Evolutionary conservation across 2,329 filamentous ascomycete genomes (phyloP), one percentile per base, ranked within the genome.

Genomic region (Penicillium nordicum): DNA sequence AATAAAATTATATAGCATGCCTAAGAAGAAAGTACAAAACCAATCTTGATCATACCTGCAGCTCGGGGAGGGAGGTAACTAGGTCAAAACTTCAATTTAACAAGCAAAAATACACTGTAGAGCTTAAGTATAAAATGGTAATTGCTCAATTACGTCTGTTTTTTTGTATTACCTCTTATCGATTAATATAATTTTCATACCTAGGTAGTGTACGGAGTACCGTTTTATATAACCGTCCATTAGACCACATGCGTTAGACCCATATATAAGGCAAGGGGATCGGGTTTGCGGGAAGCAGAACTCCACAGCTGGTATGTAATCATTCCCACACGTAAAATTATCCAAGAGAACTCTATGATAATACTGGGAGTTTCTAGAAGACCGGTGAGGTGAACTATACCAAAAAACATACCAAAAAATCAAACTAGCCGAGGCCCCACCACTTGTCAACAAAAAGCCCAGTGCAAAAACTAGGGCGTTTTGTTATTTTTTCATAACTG

Each of bases 401-500:
- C 16, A 12, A 29, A 51, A 44, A 46, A 46, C n/a, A 37, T 37
- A 34, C 16, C 21, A 42, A 36, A 46, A 34, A 36, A 36, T 38
- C 40, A 23, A 37, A 30, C 16, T 25, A 49, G 14, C 52, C 30
- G 45, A 50, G 38, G 45, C 52, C 52, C 52, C 52, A 54, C 52
- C 27, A 34, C 18, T 40, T 34, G 27, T 53, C n/a, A 53, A 53
- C 27, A 42, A 42, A 38, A 48, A 25, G 9, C 14, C 44, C 10
- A 30, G 32, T 41, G 25, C 18, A 34, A 43, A 48, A 34, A 27
- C 6, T 25, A 41, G n/a, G 42, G 30, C 10, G 7, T 27, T 52
- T 23, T 43, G 23, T 32, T 12, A 3, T 12, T 32, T 43, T 21
- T 12, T 21, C 12, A 7, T 40, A 18, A 25, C 42, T 18, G 44